Conservation (phyloP, 2,329 filamentous ascomycete species). For the Trichoderma arundinaceum region DNA sequence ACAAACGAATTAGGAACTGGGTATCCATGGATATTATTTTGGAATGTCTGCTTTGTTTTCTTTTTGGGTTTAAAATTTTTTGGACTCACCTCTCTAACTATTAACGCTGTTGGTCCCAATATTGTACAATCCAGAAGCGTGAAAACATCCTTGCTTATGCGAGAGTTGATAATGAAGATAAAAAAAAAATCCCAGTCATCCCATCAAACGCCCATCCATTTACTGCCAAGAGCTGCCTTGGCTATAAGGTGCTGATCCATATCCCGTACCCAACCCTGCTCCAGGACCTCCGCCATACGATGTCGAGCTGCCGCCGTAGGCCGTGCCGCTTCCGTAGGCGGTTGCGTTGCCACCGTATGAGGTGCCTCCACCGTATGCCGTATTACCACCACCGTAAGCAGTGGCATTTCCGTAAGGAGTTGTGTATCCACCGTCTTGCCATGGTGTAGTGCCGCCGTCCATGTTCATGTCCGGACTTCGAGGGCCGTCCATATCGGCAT, state of each 20-base stretch:
- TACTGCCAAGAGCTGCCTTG: conserved; percentile 55
- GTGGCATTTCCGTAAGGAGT: conserved; percentile 73
- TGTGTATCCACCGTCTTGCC: conserved; percentile 69
- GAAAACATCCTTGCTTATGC: conserved; percentile 18
- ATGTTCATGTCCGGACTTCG: conserved; percentile 69
- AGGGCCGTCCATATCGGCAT: conserved; percentile 66
- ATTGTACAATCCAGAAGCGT: conserved; percentile 31
- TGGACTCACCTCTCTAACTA: conserved; percentile 18
- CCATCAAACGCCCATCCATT: conserved; percentile 29
- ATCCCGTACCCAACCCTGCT: conserved; percentile 26
- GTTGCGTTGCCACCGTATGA: conserved; percentile 64
- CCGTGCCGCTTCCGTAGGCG: conserved; percentile 56
- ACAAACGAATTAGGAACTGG: not conserved
- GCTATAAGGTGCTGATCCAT: conserved; percentile 52
- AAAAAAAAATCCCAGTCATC: conserved; percentile 28
- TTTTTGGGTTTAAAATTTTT: not conserved
- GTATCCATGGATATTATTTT: conserved; percentile 23
- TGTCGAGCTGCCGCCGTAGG: conserved; percentile 27
- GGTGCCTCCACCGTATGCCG: conserved; percentile 65
- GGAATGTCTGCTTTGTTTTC: not conserved
- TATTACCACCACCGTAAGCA: conserved; percentile 69
- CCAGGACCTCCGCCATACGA: conserved; percentile 27
- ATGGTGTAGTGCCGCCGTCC: conserved; percentile 60
- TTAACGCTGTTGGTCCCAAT: conserved; percentile 28
- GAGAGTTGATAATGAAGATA: not conserved